phyloP scores from a whole-genome alignment of 257 asterid species.

The Cruciata laevipes region DNA sequence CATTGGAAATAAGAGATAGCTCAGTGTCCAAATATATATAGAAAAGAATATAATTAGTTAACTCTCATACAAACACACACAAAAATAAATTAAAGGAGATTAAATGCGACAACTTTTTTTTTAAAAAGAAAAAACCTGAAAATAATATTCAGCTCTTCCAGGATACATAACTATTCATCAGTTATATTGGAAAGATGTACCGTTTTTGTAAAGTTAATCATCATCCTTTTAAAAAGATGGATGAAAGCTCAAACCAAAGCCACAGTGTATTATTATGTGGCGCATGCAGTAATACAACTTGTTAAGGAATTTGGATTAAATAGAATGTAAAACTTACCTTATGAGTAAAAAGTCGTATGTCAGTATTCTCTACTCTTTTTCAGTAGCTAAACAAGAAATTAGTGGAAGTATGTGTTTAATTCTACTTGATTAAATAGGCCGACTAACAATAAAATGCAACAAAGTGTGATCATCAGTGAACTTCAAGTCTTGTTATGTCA shows the following conservation, averaged over 20 bases:
- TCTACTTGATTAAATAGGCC: neutral
- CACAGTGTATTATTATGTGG: neutral
- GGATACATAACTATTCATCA: neutral
- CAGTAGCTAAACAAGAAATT: neutral
- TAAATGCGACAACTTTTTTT: neutral
- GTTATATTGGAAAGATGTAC: neutral
- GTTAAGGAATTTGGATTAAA: neutral
- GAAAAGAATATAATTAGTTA: neutral
- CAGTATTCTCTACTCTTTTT: no score
- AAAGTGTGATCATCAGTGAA: neutral
- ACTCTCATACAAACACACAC: neutral
- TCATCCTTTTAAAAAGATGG: neutral
- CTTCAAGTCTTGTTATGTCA: no score
- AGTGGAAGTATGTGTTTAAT: neutral
- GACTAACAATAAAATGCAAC: neutral
- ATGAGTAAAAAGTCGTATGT: no score
- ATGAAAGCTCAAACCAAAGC: neutral
- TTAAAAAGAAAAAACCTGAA: neutral
- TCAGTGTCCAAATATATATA: neutral
- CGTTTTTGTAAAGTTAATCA: neutral
- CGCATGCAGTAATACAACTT: no score
- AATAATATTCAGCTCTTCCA: neutral
- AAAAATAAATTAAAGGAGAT: neutral
- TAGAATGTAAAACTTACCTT: neutral
- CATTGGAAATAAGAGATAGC: neutral